Conservation (phyloP, 495 filamentous ascomycete species). For the Neurospora sp. region DNA sequence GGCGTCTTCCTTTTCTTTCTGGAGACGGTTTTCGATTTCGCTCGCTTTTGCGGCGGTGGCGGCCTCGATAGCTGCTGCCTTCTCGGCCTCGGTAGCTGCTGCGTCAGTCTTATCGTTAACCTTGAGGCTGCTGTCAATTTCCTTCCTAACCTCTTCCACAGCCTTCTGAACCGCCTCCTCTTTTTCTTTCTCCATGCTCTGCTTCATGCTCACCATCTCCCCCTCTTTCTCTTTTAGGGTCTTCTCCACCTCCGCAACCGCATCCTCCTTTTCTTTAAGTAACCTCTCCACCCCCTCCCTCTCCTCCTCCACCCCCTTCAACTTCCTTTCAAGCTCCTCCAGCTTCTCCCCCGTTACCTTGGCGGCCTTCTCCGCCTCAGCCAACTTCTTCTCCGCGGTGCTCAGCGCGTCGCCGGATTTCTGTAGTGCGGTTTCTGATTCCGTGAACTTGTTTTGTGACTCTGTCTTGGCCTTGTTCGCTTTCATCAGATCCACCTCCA, state of each 20-base stretch:
- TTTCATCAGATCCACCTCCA: conserved; percentile 54
- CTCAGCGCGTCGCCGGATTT: neutral
- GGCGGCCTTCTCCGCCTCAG: conserved; percentile 1
- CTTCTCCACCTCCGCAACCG: conserved; percentile 5
- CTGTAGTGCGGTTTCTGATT: conserved; percentile 1
- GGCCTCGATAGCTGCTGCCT: neutral
- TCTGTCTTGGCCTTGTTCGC: conserved; percentile 39
- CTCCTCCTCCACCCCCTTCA: conserved; percentile 3
- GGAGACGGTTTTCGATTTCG: neutral
- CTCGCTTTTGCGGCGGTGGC: neutral
- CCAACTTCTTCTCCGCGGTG: neutral
- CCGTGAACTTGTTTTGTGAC: conserved; percentile 7
- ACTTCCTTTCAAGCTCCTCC: neutral
- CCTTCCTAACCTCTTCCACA: conserved; percentile 6
- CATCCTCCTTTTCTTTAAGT: conserved; percentile 6
- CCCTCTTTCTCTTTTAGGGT: conserved; percentile 3
- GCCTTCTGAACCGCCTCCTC: conserved; percentile 17
- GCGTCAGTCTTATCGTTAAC: neutral
- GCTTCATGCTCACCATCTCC: conserved; percentile 4
- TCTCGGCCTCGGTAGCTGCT: neutral
- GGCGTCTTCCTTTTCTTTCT: neutral
- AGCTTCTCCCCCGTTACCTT: neutral
- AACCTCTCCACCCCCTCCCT: conserved; percentile 8
- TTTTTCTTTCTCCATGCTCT: conserved; percentile 7
- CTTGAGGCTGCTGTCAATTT: neutral